A percentile compares a stretch with the other conserved stretches of the same genome.
phyloP scores from a whole-genome alignment of 495 filamentous ascomycete species.

The Letharia columbiana region DNA sequence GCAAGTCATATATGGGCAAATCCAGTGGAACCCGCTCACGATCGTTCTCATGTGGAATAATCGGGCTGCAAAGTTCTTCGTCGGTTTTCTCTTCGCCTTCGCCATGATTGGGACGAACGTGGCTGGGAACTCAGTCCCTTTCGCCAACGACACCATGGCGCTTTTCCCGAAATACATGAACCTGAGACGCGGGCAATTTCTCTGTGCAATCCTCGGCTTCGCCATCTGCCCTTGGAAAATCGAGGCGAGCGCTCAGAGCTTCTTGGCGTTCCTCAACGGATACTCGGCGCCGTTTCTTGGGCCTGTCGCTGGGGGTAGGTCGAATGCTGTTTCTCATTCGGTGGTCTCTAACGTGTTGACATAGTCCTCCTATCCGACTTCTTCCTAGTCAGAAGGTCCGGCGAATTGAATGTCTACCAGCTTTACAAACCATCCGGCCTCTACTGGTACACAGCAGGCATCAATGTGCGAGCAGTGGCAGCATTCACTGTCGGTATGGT shows the following conservation, averaged over 20 bases:
- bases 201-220: constrained; percentile 30
- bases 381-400: constrained; percentile 34
- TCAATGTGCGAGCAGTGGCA: constrained; percentile 35
- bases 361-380: constrained; percentile 39
- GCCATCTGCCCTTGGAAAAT: constrained; percentile 44
- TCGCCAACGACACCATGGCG: constrained; percentile 50
- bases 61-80: constrained; percentile 51
- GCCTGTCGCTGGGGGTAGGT: constrained; percentile 33
- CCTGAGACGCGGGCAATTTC: constrained; percentile 28
- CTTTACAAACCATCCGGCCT: constrained; percentile 35
- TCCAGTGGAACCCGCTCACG: constrained; percentile 48
- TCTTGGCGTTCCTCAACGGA: constrained; percentile 39
- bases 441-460: constrained; percentile 38
- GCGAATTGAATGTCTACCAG: constrained; percentile 31
- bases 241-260: constrained; percentile 35
- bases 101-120: constrained; percentile 7
- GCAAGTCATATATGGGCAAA: constrained; percentile 41
- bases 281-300: constrained; percentile 39
- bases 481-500: constrained; percentile 36
- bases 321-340: not conserved
- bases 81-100: constrained; percentile 22
- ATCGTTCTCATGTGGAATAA: constrained; percentile 43
- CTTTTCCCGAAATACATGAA: constrained; percentile 47
- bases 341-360: not conserved
- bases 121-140: constrained; percentile 46